phyloP scores from a whole-genome alignment of 495 filamentous ascomycete species.

The Neurospora discreta region DNA sequence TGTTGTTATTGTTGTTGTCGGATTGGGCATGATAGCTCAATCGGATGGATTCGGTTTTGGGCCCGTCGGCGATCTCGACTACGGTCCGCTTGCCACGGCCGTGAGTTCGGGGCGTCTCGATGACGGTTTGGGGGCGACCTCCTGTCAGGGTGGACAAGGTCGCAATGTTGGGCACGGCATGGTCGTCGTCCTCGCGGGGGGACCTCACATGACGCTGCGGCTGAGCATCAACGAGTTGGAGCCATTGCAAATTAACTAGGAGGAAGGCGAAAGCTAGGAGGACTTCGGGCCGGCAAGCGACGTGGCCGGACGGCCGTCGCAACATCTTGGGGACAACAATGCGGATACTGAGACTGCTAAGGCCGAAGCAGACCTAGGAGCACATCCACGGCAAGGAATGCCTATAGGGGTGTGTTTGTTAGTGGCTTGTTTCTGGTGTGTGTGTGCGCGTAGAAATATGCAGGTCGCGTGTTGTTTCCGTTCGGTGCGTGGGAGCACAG shows the following conservation, averaged over 20 bases:
- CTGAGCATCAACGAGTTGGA: slow-evolving; percentile 45
- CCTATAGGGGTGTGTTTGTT: background rate
- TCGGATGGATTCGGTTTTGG: background rate
- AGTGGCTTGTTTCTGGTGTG: background rate
- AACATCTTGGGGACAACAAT: slow-evolving; percentile 41
- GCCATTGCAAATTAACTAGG: slow-evolving; percentile 40
- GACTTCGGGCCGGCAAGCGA: slow-evolving; percentile 34
- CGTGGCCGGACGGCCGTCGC: slow-evolving; percentile 45
- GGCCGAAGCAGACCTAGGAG: background rate
- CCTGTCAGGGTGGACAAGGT: slow-evolving; percentile 13
- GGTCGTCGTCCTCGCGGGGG: slow-evolving; percentile 19
- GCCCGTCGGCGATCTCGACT: slow-evolving; percentile 4
- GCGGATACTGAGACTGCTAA: slow-evolving; percentile 11
- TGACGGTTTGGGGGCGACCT: slow-evolving; percentile 4
- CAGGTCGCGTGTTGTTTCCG: background rate
- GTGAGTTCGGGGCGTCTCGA: slow-evolving; percentile 16
- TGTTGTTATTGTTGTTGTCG: slow-evolving; percentile 13
- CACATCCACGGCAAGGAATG: background rate
- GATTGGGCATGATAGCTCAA: background rate
- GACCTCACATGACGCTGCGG: slow-evolving; percentile 36
- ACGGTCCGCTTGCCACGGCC: slow-evolving; percentile 16
- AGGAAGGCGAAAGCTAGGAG: slow-evolving; percentile 40
- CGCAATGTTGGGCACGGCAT: slow-evolving; percentile 15
- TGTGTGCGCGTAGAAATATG: background rate
- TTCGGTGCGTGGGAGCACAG: background rate